Percentiles rank a stretch among this genome's conserved stretches.
Conservation (phyloP, 257 asterid genomes). For the Cynanchum wilfordii region DNA sequence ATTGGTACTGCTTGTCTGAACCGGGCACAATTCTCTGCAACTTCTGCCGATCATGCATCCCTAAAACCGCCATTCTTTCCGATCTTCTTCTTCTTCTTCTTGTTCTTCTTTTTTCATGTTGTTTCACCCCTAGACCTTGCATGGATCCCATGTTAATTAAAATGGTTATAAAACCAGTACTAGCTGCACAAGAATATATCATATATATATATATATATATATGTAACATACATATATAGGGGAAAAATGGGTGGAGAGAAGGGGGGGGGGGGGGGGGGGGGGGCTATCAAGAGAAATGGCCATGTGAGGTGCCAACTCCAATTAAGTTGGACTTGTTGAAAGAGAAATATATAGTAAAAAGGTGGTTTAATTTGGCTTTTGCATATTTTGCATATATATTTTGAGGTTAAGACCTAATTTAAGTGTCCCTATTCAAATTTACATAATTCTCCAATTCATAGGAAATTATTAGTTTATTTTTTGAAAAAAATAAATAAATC, state of each 20-base stretch:
- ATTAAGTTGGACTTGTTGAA: not conserved
- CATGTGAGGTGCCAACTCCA: slow-evolving; percentile 2
- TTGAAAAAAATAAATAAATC: no score
- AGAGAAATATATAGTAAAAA: not conserved
- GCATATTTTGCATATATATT: not conserved
- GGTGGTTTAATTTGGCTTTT: not conserved
- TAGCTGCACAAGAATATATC: not conserved
- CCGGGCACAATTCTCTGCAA: slow-evolving; percentile 16
- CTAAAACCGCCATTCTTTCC: not conserved
- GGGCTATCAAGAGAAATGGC: not conserved
- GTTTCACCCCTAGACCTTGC: not conserved
- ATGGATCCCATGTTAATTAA: not conserved
- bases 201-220: not conserved
- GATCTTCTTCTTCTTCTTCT: not conserved
- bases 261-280: not conserved
- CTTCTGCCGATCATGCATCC: not conserved
- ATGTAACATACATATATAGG: not conserved
- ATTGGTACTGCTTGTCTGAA: not conserved
- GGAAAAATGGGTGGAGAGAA: not conserved
- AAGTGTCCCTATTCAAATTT: not conserved
- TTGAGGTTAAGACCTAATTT: not conserved
- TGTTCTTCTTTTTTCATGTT: not conserved
- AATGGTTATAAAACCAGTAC: no score
- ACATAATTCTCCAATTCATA: not conserved
- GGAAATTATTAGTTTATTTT: no score